Evolutionary conservation across 345 rosid genomes (phyloP).

Genomic region (Hibiscus syriacus): DNA sequence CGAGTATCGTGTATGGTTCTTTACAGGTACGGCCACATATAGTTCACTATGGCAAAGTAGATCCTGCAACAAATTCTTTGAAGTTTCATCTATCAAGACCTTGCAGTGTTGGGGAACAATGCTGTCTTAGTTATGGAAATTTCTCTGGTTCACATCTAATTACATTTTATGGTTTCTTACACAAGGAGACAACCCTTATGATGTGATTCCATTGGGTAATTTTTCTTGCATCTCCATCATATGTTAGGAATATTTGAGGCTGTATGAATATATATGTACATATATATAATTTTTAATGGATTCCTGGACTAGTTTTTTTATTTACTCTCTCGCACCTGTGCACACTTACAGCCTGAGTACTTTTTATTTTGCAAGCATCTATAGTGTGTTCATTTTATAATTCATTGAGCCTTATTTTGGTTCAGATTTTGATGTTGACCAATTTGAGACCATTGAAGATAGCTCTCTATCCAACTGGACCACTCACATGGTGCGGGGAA

Average conservation of each 20-base stretch:
- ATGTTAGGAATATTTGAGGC: background rate
- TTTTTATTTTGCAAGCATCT: background rate
- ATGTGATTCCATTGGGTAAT: slow-evolving; percentile 78
- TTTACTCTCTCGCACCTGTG: background rate
- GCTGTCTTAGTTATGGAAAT: slow-evolving; percentile 86
- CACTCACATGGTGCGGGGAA: slow-evolving; percentile 87
- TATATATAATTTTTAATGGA: background rate
- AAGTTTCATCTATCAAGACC: slow-evolving; percentile 75
- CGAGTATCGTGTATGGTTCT: slow-evolving; percentile 13
- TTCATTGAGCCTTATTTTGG: slow-evolving; percentile 11
- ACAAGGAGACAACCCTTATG: slow-evolving; percentile 73
- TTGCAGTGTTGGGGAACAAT: slow-evolving; percentile 64
- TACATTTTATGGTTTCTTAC: slow-evolving; percentile 83
- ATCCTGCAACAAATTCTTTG: slow-evolving; percentile 47
- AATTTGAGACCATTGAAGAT: slow-evolving; percentile 27
- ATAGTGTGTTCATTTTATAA: background rate
- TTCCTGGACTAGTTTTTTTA: too few relatives aligned
- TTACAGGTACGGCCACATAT: slow-evolving; percentile 68
- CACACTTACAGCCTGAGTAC: background rate
- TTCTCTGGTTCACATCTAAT: slow-evolving; percentile 73
- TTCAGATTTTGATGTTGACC: slow-evolving; percentile 64
- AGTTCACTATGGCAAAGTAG: slow-evolving; percentile 75
- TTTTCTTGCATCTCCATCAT: slow-evolving; percentile 8
- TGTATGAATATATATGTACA: background rate
- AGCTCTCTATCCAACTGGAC: slow-evolving; percentile 33